phyloP scores from a whole-genome alignment of 306 rosid species.

The Cyamopsis tetragonoloba region DNA sequence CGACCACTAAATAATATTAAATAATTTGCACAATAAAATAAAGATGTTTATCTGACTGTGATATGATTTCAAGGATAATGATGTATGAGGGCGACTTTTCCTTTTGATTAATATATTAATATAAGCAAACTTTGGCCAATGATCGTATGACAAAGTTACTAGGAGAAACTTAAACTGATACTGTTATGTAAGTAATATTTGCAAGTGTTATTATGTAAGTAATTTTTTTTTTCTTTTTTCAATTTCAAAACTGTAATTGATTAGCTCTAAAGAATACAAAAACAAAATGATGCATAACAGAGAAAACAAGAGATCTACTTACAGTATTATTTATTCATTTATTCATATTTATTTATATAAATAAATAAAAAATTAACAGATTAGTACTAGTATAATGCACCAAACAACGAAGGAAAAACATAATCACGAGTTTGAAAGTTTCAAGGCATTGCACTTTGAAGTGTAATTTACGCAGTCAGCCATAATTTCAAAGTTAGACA shows the following conservation, averaged over 20 bases:
- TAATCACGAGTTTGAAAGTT: constrained; percentile 1
- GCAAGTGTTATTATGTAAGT: no score
- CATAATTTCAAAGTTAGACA: not conserved
- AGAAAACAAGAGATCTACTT: not conserved
- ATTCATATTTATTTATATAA: not conserved
- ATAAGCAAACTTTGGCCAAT: not conserved
- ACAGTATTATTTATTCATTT: no score
- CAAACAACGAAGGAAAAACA: not conserved
- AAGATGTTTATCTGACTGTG: not conserved
- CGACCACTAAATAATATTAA: not conserved
- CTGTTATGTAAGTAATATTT: no score
- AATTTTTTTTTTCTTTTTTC: no score
- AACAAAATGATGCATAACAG: not conserved
- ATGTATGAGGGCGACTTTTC: not conserved
- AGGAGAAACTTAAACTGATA: not conserved
- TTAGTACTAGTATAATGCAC: not conserved
- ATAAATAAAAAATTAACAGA: not conserved
- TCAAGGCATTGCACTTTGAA: not conserved
- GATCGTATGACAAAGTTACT: not conserved
- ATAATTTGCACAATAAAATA: not conserved
- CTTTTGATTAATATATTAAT: not conserved
- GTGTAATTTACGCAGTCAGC: not conserved
- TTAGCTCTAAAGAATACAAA: not conserved
- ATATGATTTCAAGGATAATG: not conserved
- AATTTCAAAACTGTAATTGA: not conserved